phyloP scores from a whole-genome alignment of 257 asterid species.

The Anisodus tanguticus region DNA sequence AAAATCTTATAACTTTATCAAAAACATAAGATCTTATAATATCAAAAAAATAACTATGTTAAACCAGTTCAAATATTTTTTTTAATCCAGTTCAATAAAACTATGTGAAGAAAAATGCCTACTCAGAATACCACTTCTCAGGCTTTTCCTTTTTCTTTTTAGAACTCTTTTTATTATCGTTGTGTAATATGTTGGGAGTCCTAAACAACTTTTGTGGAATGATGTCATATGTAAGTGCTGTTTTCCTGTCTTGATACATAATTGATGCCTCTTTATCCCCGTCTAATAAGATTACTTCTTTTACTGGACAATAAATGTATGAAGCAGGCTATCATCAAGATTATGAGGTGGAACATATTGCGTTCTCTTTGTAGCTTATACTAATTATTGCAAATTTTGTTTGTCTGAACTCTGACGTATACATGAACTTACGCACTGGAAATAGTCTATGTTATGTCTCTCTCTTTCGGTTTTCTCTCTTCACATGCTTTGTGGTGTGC shows the following conservation, averaged over 20 bases:
- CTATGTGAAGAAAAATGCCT: no score
- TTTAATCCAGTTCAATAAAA: no score
- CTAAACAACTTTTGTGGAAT: neutral
- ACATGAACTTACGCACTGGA: neutral
- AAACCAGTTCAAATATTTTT: no score
- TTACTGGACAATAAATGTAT: neutral
- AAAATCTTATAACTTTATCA: neutral
- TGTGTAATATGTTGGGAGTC: neutral
- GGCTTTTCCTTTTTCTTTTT: neutral
- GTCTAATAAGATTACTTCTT: neutral
- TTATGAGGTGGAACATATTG: neutral
- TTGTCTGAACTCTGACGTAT: neutral
- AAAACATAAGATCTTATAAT: neutral
- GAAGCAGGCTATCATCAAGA: neutral
- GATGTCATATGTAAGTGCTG: neutral
- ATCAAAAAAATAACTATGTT: neutral
- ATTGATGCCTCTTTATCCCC: neutral
- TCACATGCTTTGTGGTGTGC: conserved; percentile 10
- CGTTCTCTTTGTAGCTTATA: neutral
- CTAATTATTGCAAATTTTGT: neutral
- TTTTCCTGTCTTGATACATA: neutral
- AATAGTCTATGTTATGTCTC: neutral
- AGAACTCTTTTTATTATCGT: neutral
- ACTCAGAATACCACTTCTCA: neutral
- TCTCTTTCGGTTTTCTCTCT: neutral